Base-by-base conservation (phyloP, 2,329 filamentous ascomycete genomes). In the Aspergillus pseudoterreus region DNA sequence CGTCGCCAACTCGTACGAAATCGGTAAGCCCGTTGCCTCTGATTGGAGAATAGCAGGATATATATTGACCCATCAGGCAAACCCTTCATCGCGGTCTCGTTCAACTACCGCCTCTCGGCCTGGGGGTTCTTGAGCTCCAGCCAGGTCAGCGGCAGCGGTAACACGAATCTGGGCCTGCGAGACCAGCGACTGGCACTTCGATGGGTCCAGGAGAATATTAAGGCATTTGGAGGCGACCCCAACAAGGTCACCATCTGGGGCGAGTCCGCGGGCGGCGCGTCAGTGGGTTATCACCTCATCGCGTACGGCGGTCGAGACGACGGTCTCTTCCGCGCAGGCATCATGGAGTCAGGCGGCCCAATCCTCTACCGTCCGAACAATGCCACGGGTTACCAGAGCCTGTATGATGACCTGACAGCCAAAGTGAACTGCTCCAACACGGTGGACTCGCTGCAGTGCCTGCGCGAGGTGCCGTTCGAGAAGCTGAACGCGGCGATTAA, bases 351-450 rank as follows among this genome's bases (percentile, higher is more conserved):
- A 0, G 75, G 78, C 10, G 78, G 82, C 22, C 77, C 79, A 6
- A 76, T 83, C 10, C n/a, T 52, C 4, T 47, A 60, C 73, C 80
- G 44, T 62, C 73, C 42, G 47, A 59, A 62, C 15, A 75, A 75
- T 42, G 65, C 67, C 11, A 68, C 70, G 3, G 66, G 62, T 12
- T 75, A 59, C 27, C 63, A 65, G 47, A 51, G 79, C 0, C 71
- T 82, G 4, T 91, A 88, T 62, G 77, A 90, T 61, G 70, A 72
- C 0, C 80, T 91, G 3, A 81, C 86, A 6, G 60, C 68, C 2
- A 73, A 75, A 24, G 82, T 82, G 0, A 84, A 77, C 44, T 94
- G 89, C 71, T 71, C 76, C 1, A 65, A 73, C 4, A 71, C 77
- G 1, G 61, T 68, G 1, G 80, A 88, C 62, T 83, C 82, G 0